Conservation (phyloP, 176 grass and related monocot species). For the Musa beccarii region DNA sequence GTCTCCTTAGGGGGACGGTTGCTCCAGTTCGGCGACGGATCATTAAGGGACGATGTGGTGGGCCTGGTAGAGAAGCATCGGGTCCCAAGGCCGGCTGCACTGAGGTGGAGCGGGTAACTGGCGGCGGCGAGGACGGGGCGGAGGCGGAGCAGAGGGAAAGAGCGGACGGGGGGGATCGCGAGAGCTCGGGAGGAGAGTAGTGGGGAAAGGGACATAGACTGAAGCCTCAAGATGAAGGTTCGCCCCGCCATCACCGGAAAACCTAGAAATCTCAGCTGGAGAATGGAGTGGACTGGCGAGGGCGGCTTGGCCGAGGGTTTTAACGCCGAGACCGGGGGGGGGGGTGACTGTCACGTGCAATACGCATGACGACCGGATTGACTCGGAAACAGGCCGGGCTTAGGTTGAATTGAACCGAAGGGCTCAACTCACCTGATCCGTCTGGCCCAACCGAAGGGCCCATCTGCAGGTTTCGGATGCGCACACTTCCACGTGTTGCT, state of each 20-base stretch:
- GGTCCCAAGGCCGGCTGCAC: not conserved
- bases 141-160: constrained; percentile 3
- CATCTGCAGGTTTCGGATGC: too few relatives aligned
- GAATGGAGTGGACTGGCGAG: too few relatives aligned
- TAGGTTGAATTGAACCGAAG: too few relatives aligned
- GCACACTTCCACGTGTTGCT: too few relatives aligned
- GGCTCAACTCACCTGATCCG: too few relatives aligned
- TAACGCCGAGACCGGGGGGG: not conserved
- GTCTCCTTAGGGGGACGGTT: constrained; percentile 76
- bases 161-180: constrained; percentile 17
- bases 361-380: too few relatives aligned
- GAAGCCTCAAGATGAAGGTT: not conserved
- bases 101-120: constrained; percentile 2
- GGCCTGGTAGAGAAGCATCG: constrained; percentile 43
- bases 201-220: not conserved
- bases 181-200: constrained; percentile 10
- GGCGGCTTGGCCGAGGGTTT: not conserved
- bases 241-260: not conserved
- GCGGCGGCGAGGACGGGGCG: constrained; percentile 17
- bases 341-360: too few relatives aligned
- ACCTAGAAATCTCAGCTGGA: not conserved
- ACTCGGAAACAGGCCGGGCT: too few relatives aligned
- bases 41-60: constrained; percentile 51
- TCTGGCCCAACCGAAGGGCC: too few relatives aligned
- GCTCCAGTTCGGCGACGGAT: constrained; percentile 66